phyloP scores from a whole-genome alignment of 495 filamentous ascomycete species.

The Trichoderma gamsii region DNA sequence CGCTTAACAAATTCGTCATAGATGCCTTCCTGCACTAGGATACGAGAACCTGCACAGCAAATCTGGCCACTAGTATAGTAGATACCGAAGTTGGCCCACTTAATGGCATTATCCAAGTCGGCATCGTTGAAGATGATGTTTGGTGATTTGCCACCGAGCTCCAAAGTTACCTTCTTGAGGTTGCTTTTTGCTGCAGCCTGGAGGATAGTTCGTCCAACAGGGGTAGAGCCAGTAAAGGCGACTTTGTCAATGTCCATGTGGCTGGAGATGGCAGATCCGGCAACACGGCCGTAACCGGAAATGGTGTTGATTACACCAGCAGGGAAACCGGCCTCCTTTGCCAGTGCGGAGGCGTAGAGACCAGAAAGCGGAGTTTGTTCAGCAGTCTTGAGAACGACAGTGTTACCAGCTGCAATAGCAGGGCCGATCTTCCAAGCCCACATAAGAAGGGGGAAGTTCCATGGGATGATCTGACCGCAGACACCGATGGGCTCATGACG shows the following conservation, averaged over 20 bases:
- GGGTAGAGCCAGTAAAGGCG: conserved; percentile 72
- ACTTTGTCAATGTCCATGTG: conserved; percentile 96
- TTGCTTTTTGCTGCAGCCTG: conserved; percentile 63
- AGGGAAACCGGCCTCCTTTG: conserved; percentile 76
- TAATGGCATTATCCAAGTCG: conserved; percentile 64
- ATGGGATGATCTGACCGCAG: conserved; percentile 40
- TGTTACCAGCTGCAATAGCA: conserved; percentile 42
- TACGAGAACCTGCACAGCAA: conserved; percentile 45
- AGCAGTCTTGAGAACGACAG: conserved; percentile 59
- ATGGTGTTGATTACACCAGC: conserved; percentile 78
- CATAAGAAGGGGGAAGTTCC: conserved; percentile 36
- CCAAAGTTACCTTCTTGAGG: conserved; percentile 76
- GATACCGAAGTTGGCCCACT: conserved; percentile 53
- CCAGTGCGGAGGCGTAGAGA: conserved; percentile 59
- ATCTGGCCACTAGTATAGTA: conserved; percentile 48
- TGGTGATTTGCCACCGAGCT: conserved; percentile 74
- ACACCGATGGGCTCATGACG: conserved; percentile 67
- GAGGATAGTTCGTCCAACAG: conserved; percentile 64
- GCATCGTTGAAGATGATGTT: conserved; percentile 68
- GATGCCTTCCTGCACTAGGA: conserved; percentile 51
- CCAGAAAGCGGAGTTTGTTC: conserved; percentile 74
- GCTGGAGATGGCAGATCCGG: conserved; percentile 83
- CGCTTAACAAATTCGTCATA: conserved; percentile 53
- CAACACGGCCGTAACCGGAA: conserved; percentile 81
- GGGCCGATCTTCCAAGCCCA: conserved; percentile 38